Conservation (phyloP, 2,329 filamentous ascomycete species). For the Exophiala calicioides region DNA sequence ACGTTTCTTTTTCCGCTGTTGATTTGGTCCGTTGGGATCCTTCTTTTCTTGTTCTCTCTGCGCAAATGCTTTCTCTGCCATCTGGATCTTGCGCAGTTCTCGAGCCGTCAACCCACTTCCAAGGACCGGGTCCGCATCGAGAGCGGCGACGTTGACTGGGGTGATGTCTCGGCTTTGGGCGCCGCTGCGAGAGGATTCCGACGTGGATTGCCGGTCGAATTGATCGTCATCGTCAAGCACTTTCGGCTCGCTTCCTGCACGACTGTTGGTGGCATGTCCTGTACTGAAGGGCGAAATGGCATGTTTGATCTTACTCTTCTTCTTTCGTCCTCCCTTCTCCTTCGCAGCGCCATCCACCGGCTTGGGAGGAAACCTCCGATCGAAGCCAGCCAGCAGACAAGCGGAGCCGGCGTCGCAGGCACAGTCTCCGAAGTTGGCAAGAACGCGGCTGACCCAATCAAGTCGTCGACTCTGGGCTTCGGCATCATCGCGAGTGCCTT, state of each 20-base stretch:
- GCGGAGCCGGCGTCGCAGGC: constrained; percentile 43
- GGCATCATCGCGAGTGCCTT: constrained; percentile 21
- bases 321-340: constrained; percentile 49
- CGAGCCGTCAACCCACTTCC: constrained; percentile 60
- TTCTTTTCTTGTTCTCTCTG: constrained; percentile 61
- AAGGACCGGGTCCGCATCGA: constrained; percentile 40
- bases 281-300: constrained; percentile 56
- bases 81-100: constrained; percentile 63
- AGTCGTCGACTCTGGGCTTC: constrained; percentile 35
- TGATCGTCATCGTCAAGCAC: constrained; percentile 58
- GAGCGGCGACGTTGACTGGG: constrained; percentile 54
- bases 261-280: constrained; percentile 56
- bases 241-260: constrained; percentile 60
- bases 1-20: constrained; percentile 59
- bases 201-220: constrained; percentile 58
- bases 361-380: constrained; percentile 44
- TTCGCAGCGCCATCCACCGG: constrained; percentile 39
- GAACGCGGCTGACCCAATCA: constrained; percentile 50
- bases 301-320: constrained; percentile 51
- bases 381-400: constrained; percentile 46
- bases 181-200: constrained; percentile 58
- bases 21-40: constrained; percentile 36
- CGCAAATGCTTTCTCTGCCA: constrained; percentile 63
- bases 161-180: constrained; percentile 63
- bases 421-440: constrained; percentile 53